Conservation (phyloP, 768 basidiomycete genomes). For the Auricularia sp. region DNA sequence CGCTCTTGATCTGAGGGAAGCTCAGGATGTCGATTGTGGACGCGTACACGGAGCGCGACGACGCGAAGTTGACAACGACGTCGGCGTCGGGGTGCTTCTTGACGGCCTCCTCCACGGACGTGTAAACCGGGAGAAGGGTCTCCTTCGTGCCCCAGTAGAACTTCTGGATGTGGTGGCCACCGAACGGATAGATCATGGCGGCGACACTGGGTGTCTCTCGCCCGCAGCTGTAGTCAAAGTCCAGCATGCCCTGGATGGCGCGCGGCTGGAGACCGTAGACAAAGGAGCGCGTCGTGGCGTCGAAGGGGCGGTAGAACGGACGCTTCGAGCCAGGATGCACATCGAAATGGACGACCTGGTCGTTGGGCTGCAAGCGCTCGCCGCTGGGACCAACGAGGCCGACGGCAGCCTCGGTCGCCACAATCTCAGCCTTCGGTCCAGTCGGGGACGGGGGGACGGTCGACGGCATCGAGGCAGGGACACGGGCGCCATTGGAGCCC, state of each 20-base stretch:
- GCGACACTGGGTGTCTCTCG: slow-evolving; percentile 85
- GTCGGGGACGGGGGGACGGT: slow-evolving; percentile 37
- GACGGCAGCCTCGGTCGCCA: slow-evolving; percentile 32
- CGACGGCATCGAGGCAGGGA: slow-evolving; percentile 27
- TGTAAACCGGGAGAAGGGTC: slow-evolving; percentile 96
- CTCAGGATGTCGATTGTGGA: slow-evolving; percentile 85
- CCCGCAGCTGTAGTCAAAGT: slow-evolving; percentile 98
- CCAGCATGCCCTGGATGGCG: slow-evolving; percentile 96
- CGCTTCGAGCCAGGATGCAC: slow-evolving; percentile 34
- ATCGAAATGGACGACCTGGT: slow-evolving; percentile 88
- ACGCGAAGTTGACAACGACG: slow-evolving; percentile 97
- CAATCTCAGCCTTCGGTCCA: slow-evolving; percentile 27
- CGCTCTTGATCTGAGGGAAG: slow-evolving; percentile 53
- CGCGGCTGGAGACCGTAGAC: slow-evolving; percentile 98
- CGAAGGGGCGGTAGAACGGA: slow-evolving; percentile 85
- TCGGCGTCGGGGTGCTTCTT: slow-evolving; percentile 95
- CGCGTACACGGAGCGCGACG: slow-evolving; percentile 85
- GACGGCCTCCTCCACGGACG: slow-evolving; percentile 79
- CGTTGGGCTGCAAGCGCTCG: slow-evolving; percentile 71
- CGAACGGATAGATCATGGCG: slow-evolving; percentile 99
- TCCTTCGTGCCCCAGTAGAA: slow-evolving; percentile 99
- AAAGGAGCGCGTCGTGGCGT: slow-evolving; percentile 86
- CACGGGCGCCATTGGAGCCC: slow-evolving; percentile 13
- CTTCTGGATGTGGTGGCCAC: slow-evolving; percentile 99
- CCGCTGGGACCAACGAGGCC: slow-evolving; percentile 71